Evolutionary conservation across 345 rosid species (phyloP).

Genomic region (Eutrema heterophyllum): DNA sequence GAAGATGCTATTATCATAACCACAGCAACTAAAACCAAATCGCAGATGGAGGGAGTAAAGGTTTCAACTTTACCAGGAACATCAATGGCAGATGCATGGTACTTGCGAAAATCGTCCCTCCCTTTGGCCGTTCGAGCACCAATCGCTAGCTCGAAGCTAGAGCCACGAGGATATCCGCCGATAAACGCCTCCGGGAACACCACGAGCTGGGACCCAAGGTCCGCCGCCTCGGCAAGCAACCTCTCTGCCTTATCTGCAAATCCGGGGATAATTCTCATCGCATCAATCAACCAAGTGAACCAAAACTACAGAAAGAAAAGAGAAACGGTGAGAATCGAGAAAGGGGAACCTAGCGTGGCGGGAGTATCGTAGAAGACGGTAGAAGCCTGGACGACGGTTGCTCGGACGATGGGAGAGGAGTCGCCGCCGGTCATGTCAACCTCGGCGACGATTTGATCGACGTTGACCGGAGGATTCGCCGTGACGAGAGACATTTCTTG

Average conservation of each 20-base stretch:
- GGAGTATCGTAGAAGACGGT: constrained; percentile 86
- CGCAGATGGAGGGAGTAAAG: background rate
- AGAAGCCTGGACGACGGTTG: constrained; percentile 92
- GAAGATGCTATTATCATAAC: background rate
- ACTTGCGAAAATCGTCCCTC: constrained; percentile 79
- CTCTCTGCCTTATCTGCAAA: constrained; percentile 82
- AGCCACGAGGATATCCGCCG: constrained; percentile 93
- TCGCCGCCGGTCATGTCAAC: constrained; percentile 70
- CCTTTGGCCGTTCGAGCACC: constrained; percentile 77
- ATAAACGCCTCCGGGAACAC: constrained; percentile 95
- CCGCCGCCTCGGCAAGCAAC: constrained; percentile 78
- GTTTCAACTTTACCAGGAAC: constrained; percentile 57
- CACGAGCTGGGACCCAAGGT: constrained; percentile 74
- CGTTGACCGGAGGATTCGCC: constrained; percentile 29
- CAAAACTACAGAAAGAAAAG: background rate
- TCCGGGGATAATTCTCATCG: background rate
- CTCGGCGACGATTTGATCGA: constrained; percentile 57
- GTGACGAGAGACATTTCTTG: constrained; percentile 52
- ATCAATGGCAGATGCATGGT: constrained; percentile 80
- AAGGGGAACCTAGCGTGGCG: constrained; percentile 68
- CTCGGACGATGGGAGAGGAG: constrained; percentile 58
- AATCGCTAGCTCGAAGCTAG: constrained; percentile 65
- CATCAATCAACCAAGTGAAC: background rate
- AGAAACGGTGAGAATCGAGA: background rate
- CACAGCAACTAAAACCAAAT: background rate